A percentile compares a stretch with the other conserved stretches of the same genome.
Conservation (phyloP, 176 grass and related monocot species). For the Ananas comosus region DNA sequence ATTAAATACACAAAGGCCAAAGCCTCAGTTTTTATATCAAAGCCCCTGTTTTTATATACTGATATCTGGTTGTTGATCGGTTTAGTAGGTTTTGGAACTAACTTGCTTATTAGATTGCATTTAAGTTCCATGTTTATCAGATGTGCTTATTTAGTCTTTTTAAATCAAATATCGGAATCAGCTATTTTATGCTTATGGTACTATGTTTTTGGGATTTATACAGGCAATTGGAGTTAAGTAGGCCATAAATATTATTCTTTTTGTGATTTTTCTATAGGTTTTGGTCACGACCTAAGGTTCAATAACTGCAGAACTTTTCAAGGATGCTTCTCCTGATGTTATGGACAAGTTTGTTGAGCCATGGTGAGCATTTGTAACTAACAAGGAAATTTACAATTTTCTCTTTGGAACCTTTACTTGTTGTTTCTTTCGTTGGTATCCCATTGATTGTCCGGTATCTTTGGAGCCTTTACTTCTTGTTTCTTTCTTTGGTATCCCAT, state of each 20-base stretch:
- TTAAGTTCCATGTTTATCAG: no score
- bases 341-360: conserved; percentile 73
- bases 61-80: no score
- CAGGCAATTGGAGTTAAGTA: neutral
- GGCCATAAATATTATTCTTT: neutral
- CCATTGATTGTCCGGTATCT: neutral
- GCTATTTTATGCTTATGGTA: neutral
- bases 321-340: conserved; percentile 65
- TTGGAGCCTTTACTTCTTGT: no score
- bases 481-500: neutral
- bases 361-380: conserved; percentile 39
- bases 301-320: conserved; percentile 78
- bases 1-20: no score
- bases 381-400: neutral
- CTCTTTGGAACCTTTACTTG: neutral
- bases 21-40: no score
- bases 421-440: neutral
- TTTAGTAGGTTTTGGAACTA: no score
- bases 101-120: no score
- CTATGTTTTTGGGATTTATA: no score
- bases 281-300: conserved; percentile 67
- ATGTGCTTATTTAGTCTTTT: no score
- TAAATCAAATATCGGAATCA: no score
- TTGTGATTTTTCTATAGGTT: conserved; percentile 42
- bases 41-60: no score